Evolutionary conservation across 768 basidiomycete species (phyloP).

Genomic region (Russula emetica): DNA sequence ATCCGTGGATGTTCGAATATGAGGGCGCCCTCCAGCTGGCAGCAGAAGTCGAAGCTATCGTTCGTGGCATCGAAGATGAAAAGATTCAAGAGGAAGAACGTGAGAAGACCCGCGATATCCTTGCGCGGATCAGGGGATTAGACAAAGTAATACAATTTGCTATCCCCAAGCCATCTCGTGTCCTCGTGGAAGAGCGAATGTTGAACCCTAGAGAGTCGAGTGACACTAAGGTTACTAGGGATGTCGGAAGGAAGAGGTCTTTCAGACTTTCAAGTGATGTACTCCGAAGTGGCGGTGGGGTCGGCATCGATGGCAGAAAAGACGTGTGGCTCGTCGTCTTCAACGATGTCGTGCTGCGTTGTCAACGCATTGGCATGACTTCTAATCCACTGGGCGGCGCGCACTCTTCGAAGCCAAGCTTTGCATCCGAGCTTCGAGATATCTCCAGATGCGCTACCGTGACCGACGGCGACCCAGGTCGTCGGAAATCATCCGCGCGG

Average conservation of each 20-base stretch:
- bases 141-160: constrained; percentile 92
- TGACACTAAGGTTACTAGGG: constrained; percentile 42
- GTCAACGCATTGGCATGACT: constrained; percentile 86
- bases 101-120: constrained; percentile 90
- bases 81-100: constrained; percentile 95
- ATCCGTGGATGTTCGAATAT: constrained; percentile 95
- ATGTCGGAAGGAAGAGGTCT: constrained; percentile 75
- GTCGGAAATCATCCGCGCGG: constrained; percentile 68
- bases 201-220: constrained; percentile 37
- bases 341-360: constrained; percentile 91
- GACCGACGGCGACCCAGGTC: constrained; percentile 50
- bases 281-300: constrained; percentile 48
- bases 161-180: constrained; percentile 80
- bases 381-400: constrained; percentile 69
- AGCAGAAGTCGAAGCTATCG: constrained; percentile 94
- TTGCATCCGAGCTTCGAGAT: constrained; percentile 74
- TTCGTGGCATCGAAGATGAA: constrained; percentile 95
- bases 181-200: constrained; percentile 79
- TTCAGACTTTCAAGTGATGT: constrained; percentile 88
- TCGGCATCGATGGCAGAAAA: constrained; percentile 58
- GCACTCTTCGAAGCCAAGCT: constrained; percentile 66
- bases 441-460: constrained; percentile 78
- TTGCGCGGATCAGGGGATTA: constrained; percentile 93
- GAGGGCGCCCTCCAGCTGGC: constrained; percentile 96
- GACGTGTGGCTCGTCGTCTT: constrained; percentile 95